Evolutionary conservation across 2,329 filamentous ascomycete species (phyloP).

Genomic region (Cercospora berteroae): DNA sequence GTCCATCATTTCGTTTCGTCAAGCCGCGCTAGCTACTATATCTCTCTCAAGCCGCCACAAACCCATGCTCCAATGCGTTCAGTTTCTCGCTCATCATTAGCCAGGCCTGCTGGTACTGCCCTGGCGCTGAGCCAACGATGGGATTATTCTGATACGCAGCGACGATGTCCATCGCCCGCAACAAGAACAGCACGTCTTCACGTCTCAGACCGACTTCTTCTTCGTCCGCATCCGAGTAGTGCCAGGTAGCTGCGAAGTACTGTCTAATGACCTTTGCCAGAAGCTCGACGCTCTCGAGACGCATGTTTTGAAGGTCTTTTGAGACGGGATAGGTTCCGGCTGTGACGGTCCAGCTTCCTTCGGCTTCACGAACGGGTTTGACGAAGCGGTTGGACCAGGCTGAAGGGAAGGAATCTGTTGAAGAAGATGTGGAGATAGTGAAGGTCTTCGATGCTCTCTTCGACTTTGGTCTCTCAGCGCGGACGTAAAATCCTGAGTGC

Average conservation of each 20-base stretch:
- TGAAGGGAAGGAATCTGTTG: slow-evolving; percentile 11
- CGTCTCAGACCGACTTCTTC: not conserved
- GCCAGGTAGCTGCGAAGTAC: not conserved
- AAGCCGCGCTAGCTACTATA: not conserved
- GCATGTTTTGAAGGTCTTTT: slow-evolving; percentile 27
- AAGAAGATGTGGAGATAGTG: not conserved
- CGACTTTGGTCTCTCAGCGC: slow-evolving; percentile 18
- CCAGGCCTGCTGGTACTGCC: not conserved
- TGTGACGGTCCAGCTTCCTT: slow-evolving; percentile 19
- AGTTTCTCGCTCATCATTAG: not conserved
- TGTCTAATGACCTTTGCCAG: slow-evolving; percentile 21
- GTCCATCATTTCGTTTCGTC: not conserved
- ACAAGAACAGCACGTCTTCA: slow-evolving; percentile 22
- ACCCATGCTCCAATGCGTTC: not conserved
- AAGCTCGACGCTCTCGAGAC: slow-evolving; percentile 28
- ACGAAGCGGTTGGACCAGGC: slow-evolving; percentile 20
- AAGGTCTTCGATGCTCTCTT: not conserved
- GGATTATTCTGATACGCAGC: slow-evolving; percentile 7
- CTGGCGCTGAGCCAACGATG: not conserved
- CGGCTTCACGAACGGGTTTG: slow-evolving; percentile 1
- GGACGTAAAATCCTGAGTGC: slow-evolving; percentile 33
- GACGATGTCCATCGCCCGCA: slow-evolving; percentile 27
- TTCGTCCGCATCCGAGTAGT: not conserved
- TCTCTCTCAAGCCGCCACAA: not conserved
- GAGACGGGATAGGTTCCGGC: slow-evolving; percentile 24